Percentiles rank a stretch among this genome's conserved stretches.
Evolutionary conservation across 768 basidiomycete genomes (phyloP).

Genomic region (Suillus bovinus): DNA sequence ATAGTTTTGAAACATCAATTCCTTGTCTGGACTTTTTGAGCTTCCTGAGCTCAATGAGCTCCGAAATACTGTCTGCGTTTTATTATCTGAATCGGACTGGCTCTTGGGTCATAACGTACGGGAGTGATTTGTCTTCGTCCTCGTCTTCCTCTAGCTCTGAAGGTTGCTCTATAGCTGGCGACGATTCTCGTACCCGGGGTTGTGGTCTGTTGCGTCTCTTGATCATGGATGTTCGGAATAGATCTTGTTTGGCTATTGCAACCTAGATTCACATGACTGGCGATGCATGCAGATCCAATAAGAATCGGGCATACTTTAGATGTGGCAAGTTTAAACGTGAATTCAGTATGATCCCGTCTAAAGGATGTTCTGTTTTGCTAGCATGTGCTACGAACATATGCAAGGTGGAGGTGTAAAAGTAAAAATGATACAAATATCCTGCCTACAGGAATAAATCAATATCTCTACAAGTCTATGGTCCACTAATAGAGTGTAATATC

Average conservation of each 20-base stretch:
- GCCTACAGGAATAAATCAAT: slow-evolving; percentile 12
- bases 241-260: not conserved
- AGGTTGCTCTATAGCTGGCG: slow-evolving; percentile 22
- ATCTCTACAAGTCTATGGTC: slow-evolving; percentile 13
- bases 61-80: slow-evolving; percentile 56
- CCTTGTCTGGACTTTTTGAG: slow-evolving; percentile 73
- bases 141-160: slow-evolving; percentile 33
- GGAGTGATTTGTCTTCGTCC: slow-evolving; percentile 41
- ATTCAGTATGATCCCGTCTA: slow-evolving; percentile 11
- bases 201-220: slow-evolving; percentile 75
- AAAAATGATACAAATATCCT: slow-evolving; percentile 11
- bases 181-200: slow-evolving; percentile 52
- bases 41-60: slow-evolving; percentile 83
- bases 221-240: slow-evolving; percentile 50
- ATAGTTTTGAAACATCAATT: slow-evolving; percentile 83
- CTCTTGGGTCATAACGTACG: slow-evolving; percentile 42
- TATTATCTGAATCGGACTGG: slow-evolving; percentile 11
- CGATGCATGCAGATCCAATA: slow-evolving; percentile 3
- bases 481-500: slow-evolving; percentile 16
- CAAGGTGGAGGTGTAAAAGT: not conserved
- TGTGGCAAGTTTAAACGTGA: not conserved
- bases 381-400: slow-evolving; percentile 4
- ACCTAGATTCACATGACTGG: not conserved
- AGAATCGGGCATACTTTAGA: not conserved
- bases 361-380: not conserved